Base-by-base conservation (phyloP, 2,329 filamentous ascomycete genomes). In the Clarireedia hainanense region DNA sequence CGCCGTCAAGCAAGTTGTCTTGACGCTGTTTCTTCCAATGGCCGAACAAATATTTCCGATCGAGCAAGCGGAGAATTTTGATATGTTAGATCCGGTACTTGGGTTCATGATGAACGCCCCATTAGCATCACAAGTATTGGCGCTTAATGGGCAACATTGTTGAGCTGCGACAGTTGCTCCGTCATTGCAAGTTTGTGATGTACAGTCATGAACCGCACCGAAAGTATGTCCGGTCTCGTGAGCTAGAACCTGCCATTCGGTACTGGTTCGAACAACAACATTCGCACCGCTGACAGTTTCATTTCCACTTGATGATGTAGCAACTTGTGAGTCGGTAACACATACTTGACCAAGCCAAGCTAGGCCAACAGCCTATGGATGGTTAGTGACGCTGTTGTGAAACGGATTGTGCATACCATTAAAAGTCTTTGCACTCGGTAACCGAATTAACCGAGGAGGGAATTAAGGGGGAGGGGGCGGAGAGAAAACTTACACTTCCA, bases 91-190 rank as follows among this genome's bases (percentile, higher is more conserved):
- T 12, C 79, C 80, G 1, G 92, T 94, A 10, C 88, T 94, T 0
- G 94, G 94, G 69, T 97, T 97, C 94, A 99, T 99, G 71, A 99
- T 91, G 73, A 84, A 99, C 58, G 79, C 72, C n/a, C 81, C 85
- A 43, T 78, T 75, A 23, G 94, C 94, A 70, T 95, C 77, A 70
- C 94, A 99, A 0, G 74, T 77, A 43, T 59, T 70, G 7, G 74
- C 66, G 63, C 78, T 87, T 6, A 96, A 75, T 0, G 91, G 94
- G 65, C 94, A 99, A 71, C 94, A 99, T 64, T 79, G 72, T 63
- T 84, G 82, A 1, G 81, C 75, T 54, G 72, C 76, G 61, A 84
- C 78, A 1, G 74, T 72, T 39, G 81, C 80, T 20, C 80, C 77
- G 57, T 89, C 78, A 6, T 67, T 65, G 68, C 92, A 97, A 2